Base-by-base conservation (phyloP, 2,329 filamentous ascomycete genomes). In the Alternaria burnsii region DNA sequence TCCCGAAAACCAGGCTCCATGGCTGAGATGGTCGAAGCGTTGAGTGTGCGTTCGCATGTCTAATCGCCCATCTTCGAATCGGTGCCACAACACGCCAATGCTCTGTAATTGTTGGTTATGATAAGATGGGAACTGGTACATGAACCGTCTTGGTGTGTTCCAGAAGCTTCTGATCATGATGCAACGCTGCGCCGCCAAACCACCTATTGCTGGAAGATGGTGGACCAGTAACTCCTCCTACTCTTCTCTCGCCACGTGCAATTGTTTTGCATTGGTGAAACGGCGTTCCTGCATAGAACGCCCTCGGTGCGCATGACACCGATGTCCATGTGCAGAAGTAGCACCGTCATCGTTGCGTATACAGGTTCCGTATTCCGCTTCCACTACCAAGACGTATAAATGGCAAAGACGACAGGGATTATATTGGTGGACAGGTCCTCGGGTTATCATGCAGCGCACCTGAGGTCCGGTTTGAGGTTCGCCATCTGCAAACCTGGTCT, bases 31-130 rank as follows among this genome's bases (percentile, higher is more conserved):
- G 40, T 20, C 40, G 53, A 38, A 36, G 48, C 50, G 51, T 36
- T 36, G 36, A 40, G 22, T 30, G 41, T 44, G 46, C 41, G 40
- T 40, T 53, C 48, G 48, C 32, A 43, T 50, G 43, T 40, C 54
- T 55, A 56, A 55, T 63, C 38, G 50, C 43, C 48, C 34, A 36
- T 50, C 52, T 59, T 61, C 52, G 61, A 65, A 41, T 34, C 9
- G 14, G 47, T 60, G 55, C 52, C 44, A 57, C 50, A 51, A 50
- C 20, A 20, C 20, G 46, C 46, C 46, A 50, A 50, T 36, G 30
- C 36, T 24, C 46, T 32, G 16, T 18, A n/a, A 20, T 20, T 50
- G 32, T 50, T 38, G 32, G 32, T 26, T 32, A 24, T 20, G 32
- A 26, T 12, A 50, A 24, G 30, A 50, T 34, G 9, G 46, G 20